Evolutionary conservation across 345 rosid species (phyloP).

Genomic region (Noccaea caerulescens): DNA sequence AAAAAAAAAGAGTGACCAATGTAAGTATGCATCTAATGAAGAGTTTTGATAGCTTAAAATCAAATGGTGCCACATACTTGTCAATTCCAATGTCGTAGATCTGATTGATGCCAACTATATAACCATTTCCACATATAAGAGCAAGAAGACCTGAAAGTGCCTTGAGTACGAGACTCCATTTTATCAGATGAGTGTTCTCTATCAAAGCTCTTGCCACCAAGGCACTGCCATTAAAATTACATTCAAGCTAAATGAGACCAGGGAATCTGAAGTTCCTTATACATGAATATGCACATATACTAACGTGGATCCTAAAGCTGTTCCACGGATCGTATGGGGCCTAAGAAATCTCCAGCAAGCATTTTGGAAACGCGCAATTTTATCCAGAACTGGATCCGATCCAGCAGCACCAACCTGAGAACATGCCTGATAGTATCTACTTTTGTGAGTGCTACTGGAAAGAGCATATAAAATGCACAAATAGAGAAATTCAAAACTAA

Average conservation of each 20-base stretch:
- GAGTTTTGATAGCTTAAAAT: no score
- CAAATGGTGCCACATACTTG: conserved; percentile 59
- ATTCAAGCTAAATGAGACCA: conserved; percentile 24
- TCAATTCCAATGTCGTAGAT: conserved; percentile 95
- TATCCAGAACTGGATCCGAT: conserved; percentile 68
- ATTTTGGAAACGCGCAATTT: conserved; percentile 66
- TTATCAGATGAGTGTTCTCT: conserved; percentile 79
- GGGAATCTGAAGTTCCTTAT: neutral
- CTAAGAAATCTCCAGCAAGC: conserved; percentile 98
- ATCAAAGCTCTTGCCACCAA: conserved; percentile 87
- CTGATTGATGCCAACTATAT: conserved; percentile 98
- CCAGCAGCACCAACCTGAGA: conserved; percentile 79
- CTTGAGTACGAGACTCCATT: conserved; percentile 80
- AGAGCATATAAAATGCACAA: neutral
- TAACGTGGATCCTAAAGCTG: conserved; percentile 80
- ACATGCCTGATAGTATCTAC: conserved; percentile 63
- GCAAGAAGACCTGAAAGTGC: conserved; percentile 88
- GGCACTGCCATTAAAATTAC: conserved; percentile 59
- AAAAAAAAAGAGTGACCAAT: neutral
- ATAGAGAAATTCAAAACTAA: neutral
- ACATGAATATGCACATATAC: conserved; percentile 33
- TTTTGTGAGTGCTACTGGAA: conserved; percentile 35
- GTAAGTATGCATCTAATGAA: conserved; percentile 1
- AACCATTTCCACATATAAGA: conserved; percentile 93
- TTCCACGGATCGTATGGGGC: conserved; percentile 97